A percentile compares a stretch with the other conserved stretches of the same genome.
phyloP scores from a whole-genome alignment of 208 protist species.

The Trypanosoma platydactyli region DNA sequence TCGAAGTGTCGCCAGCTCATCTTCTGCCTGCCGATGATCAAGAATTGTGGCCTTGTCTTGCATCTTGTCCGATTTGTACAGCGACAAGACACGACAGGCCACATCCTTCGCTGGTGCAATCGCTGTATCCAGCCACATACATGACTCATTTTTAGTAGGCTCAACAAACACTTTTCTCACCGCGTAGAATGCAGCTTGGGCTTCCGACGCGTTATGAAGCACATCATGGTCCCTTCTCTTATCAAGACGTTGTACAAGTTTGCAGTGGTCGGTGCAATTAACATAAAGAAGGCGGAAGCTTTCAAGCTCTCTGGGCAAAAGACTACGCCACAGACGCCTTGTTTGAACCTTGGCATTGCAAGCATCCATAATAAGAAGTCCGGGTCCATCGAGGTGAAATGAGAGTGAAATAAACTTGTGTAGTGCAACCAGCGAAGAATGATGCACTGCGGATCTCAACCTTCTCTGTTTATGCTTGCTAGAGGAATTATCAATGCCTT shows the following conservation, averaged over 20 bases:
- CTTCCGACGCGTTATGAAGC: conserved; percentile 43
- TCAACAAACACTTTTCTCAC: conserved; percentile 54
- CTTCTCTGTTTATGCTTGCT: conserved; percentile 79
- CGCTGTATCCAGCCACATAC: conserved; percentile 29
- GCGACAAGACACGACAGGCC: conserved; percentile 12
- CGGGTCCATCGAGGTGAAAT: conserved; percentile 41
- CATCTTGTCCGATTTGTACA: conserved; percentile 1
- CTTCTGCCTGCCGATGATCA: conserved; percentile 10
- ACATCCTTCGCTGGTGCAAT: conserved; percentile 18
- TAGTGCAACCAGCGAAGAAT: conserved; percentile 7
- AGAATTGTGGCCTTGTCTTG: conserved; percentile 1
- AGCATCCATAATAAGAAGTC: conserved; percentile 75
- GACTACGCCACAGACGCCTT: conserved; percentile 20
- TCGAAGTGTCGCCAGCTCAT: background rate
- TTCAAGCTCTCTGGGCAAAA: conserved; percentile 16
- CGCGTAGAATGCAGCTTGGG: conserved; percentile 69
- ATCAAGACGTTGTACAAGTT: conserved; percentile 37
- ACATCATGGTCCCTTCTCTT: conserved; percentile 43
- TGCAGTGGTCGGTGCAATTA: conserved; percentile 40
- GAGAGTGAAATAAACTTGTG: conserved; percentile 28
- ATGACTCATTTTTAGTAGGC: conserved; percentile 38
- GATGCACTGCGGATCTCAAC: conserved; percentile 27
- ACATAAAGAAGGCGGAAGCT: conserved; percentile 51
- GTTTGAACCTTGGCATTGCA: conserved; percentile 53
- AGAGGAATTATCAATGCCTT: conserved; percentile 36